phyloP scores from a whole-genome alignment of 768 basidiomycete genomes.

The Cytidiella melzeri region DNA sequence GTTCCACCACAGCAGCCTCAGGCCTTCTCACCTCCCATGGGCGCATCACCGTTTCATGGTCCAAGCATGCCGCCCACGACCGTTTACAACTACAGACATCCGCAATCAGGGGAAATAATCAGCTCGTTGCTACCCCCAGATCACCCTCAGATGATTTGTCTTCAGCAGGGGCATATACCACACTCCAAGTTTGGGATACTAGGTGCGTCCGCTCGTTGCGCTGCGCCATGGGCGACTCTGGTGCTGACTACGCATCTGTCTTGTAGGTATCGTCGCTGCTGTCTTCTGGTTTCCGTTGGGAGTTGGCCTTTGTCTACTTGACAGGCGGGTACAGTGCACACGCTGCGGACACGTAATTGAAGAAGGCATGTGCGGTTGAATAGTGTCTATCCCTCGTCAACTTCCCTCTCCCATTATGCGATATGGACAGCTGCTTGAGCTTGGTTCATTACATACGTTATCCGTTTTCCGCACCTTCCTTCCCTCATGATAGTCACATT shows the following conservation, averaged over 20 bases:
- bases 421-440: no score
- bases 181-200: slow-evolving; percentile 64
- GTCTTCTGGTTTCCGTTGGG: slow-evolving; percentile 85
- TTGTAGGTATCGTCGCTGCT: slow-evolving; percentile 74
- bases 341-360: slow-evolving; percentile 39
- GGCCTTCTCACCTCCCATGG: slow-evolving; percentile 11
- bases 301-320: slow-evolving; percentile 70
- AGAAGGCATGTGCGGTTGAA: slow-evolving; percentile 16
- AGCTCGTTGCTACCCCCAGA: slow-evolving; percentile 65
- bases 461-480: no score
- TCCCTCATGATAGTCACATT: no score
- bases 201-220: slow-evolving; percentile 37
- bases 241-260: neutral
- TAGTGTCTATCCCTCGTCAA: no score
- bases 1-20: slow-evolving; percentile 9
- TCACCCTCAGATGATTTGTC: slow-evolving; percentile 80
- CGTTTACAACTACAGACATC: slow-evolving; percentile 67
- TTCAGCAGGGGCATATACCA: slow-evolving; percentile 72
- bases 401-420: no score
- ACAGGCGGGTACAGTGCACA: slow-evolving; percentile 60
- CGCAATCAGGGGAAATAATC: slow-evolving; percentile 35
- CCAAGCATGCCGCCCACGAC: slow-evolving; percentile 37
- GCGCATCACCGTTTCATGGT: slow-evolving; percentile 20
- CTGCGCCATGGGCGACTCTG: slow-evolving; percentile 2
- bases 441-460: no score